These are phyloP conservation scores for Cucurbita moschata DNA, from an alignment of 306 rosid genomes.

Conservation along the genomic window DNA sequence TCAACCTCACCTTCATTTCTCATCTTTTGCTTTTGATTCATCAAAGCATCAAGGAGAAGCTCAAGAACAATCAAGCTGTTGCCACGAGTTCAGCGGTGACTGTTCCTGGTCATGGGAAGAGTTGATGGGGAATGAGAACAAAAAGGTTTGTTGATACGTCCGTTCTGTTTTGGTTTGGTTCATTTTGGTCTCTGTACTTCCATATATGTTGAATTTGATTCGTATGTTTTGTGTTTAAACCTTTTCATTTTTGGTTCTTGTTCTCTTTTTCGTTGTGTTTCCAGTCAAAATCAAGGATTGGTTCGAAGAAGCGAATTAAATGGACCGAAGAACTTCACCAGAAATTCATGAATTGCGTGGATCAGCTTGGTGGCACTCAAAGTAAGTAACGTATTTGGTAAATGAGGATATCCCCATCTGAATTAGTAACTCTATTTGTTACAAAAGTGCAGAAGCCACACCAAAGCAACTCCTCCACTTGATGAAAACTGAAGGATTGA, in stretches of 20 bases:
- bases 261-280: neutral
- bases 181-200: neutral
- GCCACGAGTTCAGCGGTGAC: neutral
- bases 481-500: conserved; percentile 2
- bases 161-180: too few relatives aligned
- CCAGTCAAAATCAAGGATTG: neutral
- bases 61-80: neutral
- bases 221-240: neutral
- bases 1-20: neutral
- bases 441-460: neutral
- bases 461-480: conserved; percentile 2
- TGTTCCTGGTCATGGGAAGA: neutral
- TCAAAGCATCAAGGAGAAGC: neutral
- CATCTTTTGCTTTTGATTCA: neutral
- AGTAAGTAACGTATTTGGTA: neutral
- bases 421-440: neutral
- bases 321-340: neutral
- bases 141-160: neutral
- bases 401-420: neutral
- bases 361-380: neutral
- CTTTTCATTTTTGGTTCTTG: neutral
- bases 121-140: neutral
- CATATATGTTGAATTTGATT: neutral
- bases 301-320: neutral
- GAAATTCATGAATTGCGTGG: neutral